phyloP scores from a whole-genome alignment of 306 rosid species.

The Hippophae tibetana region DNA sequence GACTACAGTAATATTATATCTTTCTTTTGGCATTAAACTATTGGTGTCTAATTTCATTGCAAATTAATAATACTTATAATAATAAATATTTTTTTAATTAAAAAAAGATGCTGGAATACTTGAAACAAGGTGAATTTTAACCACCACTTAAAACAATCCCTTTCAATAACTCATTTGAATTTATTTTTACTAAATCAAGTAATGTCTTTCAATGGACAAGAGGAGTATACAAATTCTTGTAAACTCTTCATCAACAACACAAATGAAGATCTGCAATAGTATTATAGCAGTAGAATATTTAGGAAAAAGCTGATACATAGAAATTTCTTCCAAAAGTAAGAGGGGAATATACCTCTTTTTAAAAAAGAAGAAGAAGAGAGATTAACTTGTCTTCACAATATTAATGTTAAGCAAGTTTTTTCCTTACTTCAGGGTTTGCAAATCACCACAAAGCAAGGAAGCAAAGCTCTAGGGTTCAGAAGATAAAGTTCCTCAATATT shows the following conservation, averaged over 20 bases:
- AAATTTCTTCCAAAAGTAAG: constrained; percentile 24
- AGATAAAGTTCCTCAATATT: constrained; percentile 82
- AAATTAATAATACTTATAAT: too few relatives aligned
- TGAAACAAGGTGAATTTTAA: too few relatives aligned
- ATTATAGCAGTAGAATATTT: neutral
- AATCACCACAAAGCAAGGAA: constrained; percentile 84
- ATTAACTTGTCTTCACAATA: constrained; percentile 29
- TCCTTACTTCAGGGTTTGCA: constrained; percentile 54
- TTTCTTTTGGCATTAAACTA: too few relatives aligned
- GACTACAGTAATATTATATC: too few relatives aligned
- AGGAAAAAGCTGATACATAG: constrained; percentile 7
- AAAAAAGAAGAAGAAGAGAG: constrained; percentile 5
- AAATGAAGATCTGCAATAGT: neutral
- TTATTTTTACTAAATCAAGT: too few relatives aligned
- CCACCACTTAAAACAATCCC: too few relatives aligned
- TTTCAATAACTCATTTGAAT: too few relatives aligned
- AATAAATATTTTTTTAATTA: too few relatives aligned
- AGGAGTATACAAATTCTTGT: neutral
- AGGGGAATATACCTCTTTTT: constrained; percentile 7
- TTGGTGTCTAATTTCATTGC: too few relatives aligned
- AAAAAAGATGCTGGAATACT: too few relatives aligned
- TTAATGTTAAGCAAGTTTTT: constrained; percentile 4
- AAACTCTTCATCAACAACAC: neutral
- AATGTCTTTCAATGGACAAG: too few relatives aligned
- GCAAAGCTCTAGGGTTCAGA: constrained; percentile 76